phyloP scores from a whole-genome alignment of 768 basidiomycete genomes.

The Lentinula sp. region DNA sequence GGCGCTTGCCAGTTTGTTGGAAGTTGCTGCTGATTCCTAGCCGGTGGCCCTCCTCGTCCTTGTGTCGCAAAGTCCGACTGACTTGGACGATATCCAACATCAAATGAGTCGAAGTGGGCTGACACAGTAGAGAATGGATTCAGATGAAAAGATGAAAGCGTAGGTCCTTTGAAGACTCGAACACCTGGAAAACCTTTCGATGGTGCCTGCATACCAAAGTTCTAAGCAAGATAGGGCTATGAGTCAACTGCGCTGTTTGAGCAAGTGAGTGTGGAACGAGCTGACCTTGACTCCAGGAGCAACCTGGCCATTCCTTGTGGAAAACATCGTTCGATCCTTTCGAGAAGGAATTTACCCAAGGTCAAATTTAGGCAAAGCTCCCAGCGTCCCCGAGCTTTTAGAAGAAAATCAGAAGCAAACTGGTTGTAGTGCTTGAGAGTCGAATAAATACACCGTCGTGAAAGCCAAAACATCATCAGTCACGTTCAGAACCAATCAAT shows the following conservation, averaged over 20 bases:
- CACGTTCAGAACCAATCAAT: not conserved
- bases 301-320: not conserved
- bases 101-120: not conserved
- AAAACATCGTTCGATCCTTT: not conserved
- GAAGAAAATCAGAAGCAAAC: not conserved
- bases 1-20: not conserved
- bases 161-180: constrained; percentile 3
- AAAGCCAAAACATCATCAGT: not conserved
- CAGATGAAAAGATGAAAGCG: not conserved
- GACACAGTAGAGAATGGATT: not conserved
- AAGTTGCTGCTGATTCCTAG: not conserved
- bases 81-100: constrained; percentile 1
- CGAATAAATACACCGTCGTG: not conserved
- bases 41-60: not conserved
- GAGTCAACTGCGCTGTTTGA: not conserved
- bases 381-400: not conserved
- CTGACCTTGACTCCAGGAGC: not conserved
- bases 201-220: not conserved
- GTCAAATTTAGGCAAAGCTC: not conserved
- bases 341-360: not conserved
- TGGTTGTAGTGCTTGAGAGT: not conserved
- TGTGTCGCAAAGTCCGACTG: not conserved
- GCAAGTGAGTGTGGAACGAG: not conserved
- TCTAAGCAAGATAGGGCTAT: not conserved
- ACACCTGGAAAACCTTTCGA: not conserved